Base-by-base conservation (phyloP, 2,329 filamentous ascomycete genomes). In the Fusarium falciforme region DNA sequence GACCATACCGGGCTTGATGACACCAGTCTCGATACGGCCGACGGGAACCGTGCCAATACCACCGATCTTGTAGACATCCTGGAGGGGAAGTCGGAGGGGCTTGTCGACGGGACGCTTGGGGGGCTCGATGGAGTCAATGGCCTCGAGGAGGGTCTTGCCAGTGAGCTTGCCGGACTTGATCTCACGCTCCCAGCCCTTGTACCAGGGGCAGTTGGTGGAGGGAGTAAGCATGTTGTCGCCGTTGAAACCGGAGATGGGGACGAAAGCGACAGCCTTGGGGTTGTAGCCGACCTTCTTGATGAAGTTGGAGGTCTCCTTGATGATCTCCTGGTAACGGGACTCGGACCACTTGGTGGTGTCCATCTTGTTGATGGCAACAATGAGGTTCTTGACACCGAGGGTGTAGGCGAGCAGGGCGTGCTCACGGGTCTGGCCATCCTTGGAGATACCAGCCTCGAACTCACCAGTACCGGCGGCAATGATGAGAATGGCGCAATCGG, bases 201-300 rank as follows among this genome's bases (percentile, higher is more conserved):
- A 99, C 96, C 96, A 99, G 86, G 95, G 93, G 93, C 93, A 95
- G 94, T 98, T 98, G 91, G 88, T 73, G 88, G 96, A 97, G 84
- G 87, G 76, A 70, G 93, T 87, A 76, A 99, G 93, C 96, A 99
- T 99, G 94, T 99, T 99, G 93, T 99, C 96, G 86, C 96, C 96
- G 92, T 99, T 93, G 95, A 99, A 99, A 82, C 96, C 96, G 83
- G 96, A 98, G 94, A 99, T 98, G 85, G 96, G 96, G 84, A 99
- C 96, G 91, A 99, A 99, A 82, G 96, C 91, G 85, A 98, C 95
- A 82, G 89, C 87, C 94, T 98, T 98, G 90, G 96, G 96, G 94
- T 98, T 98, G 94, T 96, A 99, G 87, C 96, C 96, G 88, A 98
- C 96, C 95, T 99, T 98, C 96, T 98, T 99, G 94, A 99, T 98